These are phyloP conservation scores for Xylaria sp. DNA, from an alignment of 495 filamentous ascomycete species.

Conservation along the genomic window DNA sequence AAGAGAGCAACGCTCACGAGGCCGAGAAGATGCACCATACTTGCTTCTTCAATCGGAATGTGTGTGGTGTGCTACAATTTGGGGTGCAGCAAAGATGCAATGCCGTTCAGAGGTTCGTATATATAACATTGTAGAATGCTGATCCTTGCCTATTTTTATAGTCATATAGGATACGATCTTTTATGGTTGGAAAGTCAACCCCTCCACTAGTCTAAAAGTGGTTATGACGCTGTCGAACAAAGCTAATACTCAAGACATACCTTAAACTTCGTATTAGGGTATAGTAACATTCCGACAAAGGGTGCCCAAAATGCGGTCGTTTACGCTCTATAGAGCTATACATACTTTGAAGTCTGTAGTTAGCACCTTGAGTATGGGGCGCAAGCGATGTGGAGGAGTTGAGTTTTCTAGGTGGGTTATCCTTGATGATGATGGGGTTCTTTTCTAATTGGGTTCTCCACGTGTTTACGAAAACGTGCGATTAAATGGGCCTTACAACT, in stretches of 20 bases:
- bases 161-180: not conserved
- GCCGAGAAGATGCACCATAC: not conserved
- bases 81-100: not conserved
- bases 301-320: not conserved
- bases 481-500: too few species aligned
- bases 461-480: conserved; percentile 1
- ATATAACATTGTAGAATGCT: not conserved
- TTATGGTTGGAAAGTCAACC: not conserved
- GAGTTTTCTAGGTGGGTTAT: not conserved
- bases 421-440: not conserved
- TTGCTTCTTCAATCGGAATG: not conserved
- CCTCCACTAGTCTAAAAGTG: not conserved
- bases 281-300: not conserved
- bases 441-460: not conserved
- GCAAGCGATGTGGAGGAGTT: not conserved
- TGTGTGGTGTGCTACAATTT: not conserved
- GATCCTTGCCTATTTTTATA: not conserved
- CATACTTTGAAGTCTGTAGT: not conserved
- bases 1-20: conserved; percentile 6
- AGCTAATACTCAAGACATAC: not conserved
- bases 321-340: not conserved
- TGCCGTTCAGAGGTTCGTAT: not conserved
- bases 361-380: not conserved
- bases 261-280: not conserved
- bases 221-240: not conserved